Conservation (phyloP, 2,329 filamentous ascomycete species). For the Aureobasidium sp. region DNA sequence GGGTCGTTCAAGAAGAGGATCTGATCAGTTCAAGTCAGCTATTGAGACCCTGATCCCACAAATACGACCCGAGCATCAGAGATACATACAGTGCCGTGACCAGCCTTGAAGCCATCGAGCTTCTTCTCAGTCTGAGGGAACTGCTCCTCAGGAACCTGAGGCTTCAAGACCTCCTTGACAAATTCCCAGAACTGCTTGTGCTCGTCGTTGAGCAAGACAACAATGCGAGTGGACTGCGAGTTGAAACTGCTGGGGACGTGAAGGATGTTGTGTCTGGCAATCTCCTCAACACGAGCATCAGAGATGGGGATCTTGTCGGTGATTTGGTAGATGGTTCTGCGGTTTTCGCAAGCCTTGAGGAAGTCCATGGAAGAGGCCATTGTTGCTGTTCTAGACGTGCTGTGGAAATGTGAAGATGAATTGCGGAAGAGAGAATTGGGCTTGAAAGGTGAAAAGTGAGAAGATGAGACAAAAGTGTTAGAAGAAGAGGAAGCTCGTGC, state of each 20-base stretch:
- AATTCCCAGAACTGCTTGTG: slow-evolving; percentile 86
- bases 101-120: slow-evolving; percentile 57
- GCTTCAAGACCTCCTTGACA: slow-evolving; percentile 56
- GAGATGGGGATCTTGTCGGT: slow-evolving; percentile 48
- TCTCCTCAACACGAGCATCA: slow-evolving; percentile 54
- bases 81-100: slow-evolving; percentile 63
- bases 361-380: slow-evolving; percentile 42
- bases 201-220: slow-evolving; percentile 72
- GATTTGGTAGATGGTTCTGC: slow-evolving; percentile 50
- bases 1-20: slow-evolving; percentile 83
- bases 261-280: slow-evolving; percentile 53
- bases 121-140: slow-evolving; percentile 50
- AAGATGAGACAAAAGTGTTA: neutral
- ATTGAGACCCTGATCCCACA: neutral
- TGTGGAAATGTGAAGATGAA: slow-evolving; percentile 16
- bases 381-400: slow-evolving; percentile 21
- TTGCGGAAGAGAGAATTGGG: neutral
- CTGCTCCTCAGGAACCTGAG: slow-evolving; percentile 58
- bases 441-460: neutral
- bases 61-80: neutral
- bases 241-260: slow-evolving; percentile 80
- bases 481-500: neutral
- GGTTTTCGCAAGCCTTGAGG: slow-evolving; percentile 58
- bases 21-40: neutral
- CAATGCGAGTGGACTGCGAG: slow-evolving; percentile 70